These are phyloP conservation scores for Phytophthora chlamydospora DNA, from an alignment of 352 stramenopile genomes.

Conservation along the genomic window DNA sequence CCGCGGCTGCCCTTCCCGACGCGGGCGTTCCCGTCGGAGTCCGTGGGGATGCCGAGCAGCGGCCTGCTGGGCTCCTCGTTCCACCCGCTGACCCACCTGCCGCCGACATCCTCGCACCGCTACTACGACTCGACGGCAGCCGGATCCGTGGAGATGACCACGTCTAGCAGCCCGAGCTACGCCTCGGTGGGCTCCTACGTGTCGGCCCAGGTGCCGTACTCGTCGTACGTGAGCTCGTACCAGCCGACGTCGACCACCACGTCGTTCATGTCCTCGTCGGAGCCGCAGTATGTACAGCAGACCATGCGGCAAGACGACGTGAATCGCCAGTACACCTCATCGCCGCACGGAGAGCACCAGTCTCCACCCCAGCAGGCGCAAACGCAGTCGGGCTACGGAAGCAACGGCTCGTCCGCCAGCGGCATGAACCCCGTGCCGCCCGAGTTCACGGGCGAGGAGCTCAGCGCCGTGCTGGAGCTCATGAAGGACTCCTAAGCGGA, in stretches of 20 bases:
- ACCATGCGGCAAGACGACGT: constrained; percentile 38
- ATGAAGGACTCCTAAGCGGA: constrained; percentile 48
- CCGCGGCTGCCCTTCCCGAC: constrained; percentile 65
- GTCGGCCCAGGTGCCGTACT: constrained; percentile 31
- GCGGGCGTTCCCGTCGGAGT: constrained; percentile 61
- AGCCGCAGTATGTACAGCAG: constrained; percentile 34
- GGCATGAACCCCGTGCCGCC: constrained; percentile 29
- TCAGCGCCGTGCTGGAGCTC: constrained; percentile 56
- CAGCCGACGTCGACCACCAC: constrained; percentile 31
- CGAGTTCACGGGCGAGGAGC: constrained; percentile 56
- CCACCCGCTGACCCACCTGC: constrained; percentile 33
- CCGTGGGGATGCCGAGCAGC: constrained; percentile 30
- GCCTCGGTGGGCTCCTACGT: constrained; percentile 19
- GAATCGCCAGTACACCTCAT: constrained; percentile 39
- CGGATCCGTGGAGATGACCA: constrained; percentile 24
- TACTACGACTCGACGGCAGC: constrained; percentile 41
- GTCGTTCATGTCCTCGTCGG: constrained; percentile 33
- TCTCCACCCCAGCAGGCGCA: constrained; percentile 34
- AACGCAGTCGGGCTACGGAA: constrained; percentile 34
- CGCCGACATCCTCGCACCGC: constrained; percentile 30
- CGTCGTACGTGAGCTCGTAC: constrained; percentile 51
- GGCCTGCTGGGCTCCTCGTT: constrained; percentile 48
- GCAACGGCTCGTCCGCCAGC: constrained; percentile 15
- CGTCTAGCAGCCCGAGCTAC: constrained; percentile 28
- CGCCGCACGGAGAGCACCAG: constrained; percentile 29